Base-by-base conservation (phyloP, 441 rosid genomes). In the Omphalea diandra region DNA sequence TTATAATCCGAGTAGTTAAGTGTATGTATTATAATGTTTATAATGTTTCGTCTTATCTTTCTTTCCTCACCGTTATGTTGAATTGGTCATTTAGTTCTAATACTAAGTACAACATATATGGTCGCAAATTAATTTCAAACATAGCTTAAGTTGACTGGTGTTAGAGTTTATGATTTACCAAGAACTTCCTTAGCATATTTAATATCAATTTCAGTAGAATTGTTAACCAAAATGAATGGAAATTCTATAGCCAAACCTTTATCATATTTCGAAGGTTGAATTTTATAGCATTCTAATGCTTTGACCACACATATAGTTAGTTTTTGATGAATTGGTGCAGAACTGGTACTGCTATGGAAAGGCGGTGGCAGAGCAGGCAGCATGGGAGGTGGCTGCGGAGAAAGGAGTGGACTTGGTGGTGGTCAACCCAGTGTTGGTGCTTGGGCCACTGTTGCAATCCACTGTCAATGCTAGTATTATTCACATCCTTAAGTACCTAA, bases 331-430 rank as follows among this genome's bases (percentile, higher is more conserved):
- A 54, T 63, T 29, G 20, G 14, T 76, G 66, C 79, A 91, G 97
- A 89, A 91, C 58, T 91, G 98, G 97, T 91, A 91, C 74, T 88
- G 97, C 75, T 87, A 91, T 4, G 96, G 98, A 5, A 87, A 94
- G 77, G 82, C 82, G 31, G 87, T 88, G 84, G 98, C 97, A 0
- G 97, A 92, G 79, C 86, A 83, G 78, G 91, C 93, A 0, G 95
- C 98, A 0, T 86, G 93, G 90, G 94, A 87, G 54, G 77, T 74
- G 69, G 93, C 96, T 0, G 77, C 68, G 78, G 87, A 85, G 67
- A 95, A 84, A 73, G 92, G 86, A 35, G 95, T 89, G 54, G 99
- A 93, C 80, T 76, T 95, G 15, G 97, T 85, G 82, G 90, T 76
- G 81, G 82, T 93, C 75, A 80, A 80, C 77, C 99, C 98, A 0